phyloP scores from a whole-genome alignment of 2,329 filamentous ascomycete species.

The Fusarium buxicola region DNA sequence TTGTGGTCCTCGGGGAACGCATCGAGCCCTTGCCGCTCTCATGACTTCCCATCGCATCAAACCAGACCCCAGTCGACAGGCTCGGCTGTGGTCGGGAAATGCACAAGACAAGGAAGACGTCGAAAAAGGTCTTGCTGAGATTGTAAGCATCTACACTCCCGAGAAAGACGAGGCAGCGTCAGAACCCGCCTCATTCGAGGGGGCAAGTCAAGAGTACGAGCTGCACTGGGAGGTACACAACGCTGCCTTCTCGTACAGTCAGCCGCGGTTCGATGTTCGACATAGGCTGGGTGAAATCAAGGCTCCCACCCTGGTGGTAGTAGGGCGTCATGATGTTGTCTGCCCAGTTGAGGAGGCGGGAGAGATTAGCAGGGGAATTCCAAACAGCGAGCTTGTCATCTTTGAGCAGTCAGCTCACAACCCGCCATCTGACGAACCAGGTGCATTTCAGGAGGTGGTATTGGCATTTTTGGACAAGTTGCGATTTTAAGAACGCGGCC shows the following conservation, averaged over 20 bases:
- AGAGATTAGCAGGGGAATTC: neutral
- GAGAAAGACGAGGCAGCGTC: neutral
- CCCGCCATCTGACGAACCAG: constrained; percentile 13
- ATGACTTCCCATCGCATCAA: constrained; percentile 3
- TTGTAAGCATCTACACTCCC: constrained; percentile 2
- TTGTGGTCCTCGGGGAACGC: neutral
- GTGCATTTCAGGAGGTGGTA: constrained; percentile 5
- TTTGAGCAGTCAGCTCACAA: constrained; percentile 18
- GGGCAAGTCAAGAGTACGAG: neutral
- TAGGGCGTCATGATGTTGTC: constrained; percentile 10
- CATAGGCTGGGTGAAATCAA: neutral
- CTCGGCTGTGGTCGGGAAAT: constrained; percentile 13
- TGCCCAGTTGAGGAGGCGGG: constrained; percentile 17
- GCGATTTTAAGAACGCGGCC: no score
- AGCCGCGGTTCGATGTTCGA: constrained; percentile 18
- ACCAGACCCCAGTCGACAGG: constrained; percentile 8
- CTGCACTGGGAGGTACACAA: constrained; percentile 23
- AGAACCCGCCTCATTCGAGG: neutral
- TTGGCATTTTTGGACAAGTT: neutral
- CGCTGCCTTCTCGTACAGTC: constrained; percentile 8
- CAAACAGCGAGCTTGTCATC: constrained; percentile 3
- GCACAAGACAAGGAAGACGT: neutral
- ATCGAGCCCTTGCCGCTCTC: constrained; percentile 3
- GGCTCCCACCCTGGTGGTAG: neutral
- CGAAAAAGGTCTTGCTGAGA: constrained; percentile 10